Percentiles rank a stretch among this genome's conserved stretches.
These are phyloP conservation scores for Crepidotus variabilis DNA, from an alignment of 768 basidiomycete species.

Conservation along the genomic window DNA sequence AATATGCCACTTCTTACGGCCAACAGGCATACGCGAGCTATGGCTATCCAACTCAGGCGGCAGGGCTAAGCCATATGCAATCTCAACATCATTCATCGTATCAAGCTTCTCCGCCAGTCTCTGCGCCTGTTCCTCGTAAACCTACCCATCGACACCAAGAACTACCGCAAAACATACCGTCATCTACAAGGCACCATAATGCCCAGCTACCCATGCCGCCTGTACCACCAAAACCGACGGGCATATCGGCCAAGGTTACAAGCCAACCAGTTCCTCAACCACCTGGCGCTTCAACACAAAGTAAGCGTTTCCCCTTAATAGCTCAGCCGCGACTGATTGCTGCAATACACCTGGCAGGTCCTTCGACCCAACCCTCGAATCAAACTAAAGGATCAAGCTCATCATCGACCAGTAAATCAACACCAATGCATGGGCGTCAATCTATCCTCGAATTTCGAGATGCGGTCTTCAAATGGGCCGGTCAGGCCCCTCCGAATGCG, in stretches of 20 bases:
- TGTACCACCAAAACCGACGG: too few species aligned
- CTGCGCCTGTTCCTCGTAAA: not conserved
- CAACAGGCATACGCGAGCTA: too few species aligned
- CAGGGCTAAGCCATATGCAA: too few species aligned
- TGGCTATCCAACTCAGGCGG: too few species aligned
- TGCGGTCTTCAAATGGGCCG: conserved; percentile 1
- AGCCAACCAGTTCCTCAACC: too few species aligned
- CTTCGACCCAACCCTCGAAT: not conserved
- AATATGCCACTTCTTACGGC: too few species aligned
- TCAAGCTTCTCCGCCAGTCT: not conserved
- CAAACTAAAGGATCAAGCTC: not conserved
- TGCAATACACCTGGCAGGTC: not conserved
- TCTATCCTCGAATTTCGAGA: conserved; percentile 2
- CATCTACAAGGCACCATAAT: too few species aligned
- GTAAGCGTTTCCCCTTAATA: not conserved
- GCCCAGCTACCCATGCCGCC: too few species aligned
- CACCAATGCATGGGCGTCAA: not conserved
- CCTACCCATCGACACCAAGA: not conserved
- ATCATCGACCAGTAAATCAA: not conserved
- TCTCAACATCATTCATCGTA: not conserved
- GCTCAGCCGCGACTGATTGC: not conserved
- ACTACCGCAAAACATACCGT: too few species aligned
- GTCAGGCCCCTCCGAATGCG: not conserved
- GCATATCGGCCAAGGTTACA: too few species aligned
- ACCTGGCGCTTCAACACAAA: not conserved